Evolutionary conservation across 441 rosid genomes (phyloP).

Genomic region (Adansonia grandidieri): DNA sequence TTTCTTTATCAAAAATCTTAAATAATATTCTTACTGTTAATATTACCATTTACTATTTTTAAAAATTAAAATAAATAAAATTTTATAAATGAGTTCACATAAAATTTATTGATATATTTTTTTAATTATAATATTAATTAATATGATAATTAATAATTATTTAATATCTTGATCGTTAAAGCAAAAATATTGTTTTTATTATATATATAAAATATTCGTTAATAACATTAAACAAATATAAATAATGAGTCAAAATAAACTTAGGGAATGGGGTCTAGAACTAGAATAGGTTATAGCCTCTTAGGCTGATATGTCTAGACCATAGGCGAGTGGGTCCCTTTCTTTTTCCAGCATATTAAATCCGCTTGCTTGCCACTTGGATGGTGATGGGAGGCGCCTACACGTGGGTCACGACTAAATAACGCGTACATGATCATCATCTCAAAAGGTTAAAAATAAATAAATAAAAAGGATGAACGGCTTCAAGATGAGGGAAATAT

Average conservation of each 20-base stretch:
- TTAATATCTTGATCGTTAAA: too few species aligned
- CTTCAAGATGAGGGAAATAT: background rate
- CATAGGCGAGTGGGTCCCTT: conserved; percentile 12
- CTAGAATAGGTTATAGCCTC: background rate
- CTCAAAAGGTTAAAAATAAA: background rate
- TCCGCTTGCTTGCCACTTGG: conserved; percentile 42
- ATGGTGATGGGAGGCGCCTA: conserved; percentile 13
- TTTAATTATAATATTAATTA: too few species aligned
- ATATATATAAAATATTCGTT: too few species aligned
- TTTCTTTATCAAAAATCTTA: background rate
- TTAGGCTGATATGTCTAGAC: conserved; percentile 28
- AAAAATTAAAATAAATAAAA: too few species aligned
- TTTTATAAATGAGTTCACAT: too few species aligned
- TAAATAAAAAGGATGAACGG: background rate
- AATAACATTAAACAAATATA: background rate
- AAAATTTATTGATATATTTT: too few species aligned
- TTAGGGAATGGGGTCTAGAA: background rate
- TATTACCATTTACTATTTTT: background rate
- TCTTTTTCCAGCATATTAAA: background rate
- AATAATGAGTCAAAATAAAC: background rate
- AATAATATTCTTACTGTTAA: too few species aligned
- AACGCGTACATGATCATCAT: conserved; percentile 38
- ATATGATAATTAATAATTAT: too few species aligned
- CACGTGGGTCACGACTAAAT: conserved; percentile 35
- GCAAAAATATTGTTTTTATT: too few species aligned